These are phyloP conservation scores for Metarhizium brunneum DNA, from an alignment of 2,329 filamentous ascomycete genomes.

Conservation along the genomic window DNA sequence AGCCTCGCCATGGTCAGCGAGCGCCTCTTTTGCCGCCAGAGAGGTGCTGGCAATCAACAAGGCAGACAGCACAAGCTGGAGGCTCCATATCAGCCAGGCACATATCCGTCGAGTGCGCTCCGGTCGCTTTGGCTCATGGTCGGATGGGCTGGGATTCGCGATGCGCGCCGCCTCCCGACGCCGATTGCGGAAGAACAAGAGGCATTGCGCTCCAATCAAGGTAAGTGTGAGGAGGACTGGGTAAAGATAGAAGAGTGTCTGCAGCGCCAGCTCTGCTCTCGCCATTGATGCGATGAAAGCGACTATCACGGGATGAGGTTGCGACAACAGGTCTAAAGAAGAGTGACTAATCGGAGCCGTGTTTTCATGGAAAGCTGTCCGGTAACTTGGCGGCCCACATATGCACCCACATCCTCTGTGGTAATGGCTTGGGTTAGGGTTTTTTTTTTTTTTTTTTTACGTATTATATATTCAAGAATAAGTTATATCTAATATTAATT, in stretches of 20 bases:
- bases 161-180: constrained; percentile 11
- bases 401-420: too few species aligned
- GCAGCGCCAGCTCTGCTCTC: constrained; percentile 23
- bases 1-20: constrained; percentile 16
- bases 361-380: too few species aligned
- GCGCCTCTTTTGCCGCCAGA: constrained; percentile 21
- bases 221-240: constrained; percentile 28
- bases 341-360: too few species aligned
- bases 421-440: too few species aligned
- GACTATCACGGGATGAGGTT: neutral
- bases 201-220: constrained; percentile 25
- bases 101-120: constrained; percentile 20
- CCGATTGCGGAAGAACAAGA: constrained; percentile 26
- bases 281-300: constrained; percentile 18
- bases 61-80: constrained; percentile 23
- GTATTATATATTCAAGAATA: too few species aligned
- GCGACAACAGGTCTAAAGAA: too few species aligned
- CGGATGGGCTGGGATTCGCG: constrained; percentile 10
- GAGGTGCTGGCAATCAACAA: constrained; percentile 26
- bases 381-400: too few species aligned
- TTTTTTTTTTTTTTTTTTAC: too few species aligned
- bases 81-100: constrained; percentile 23
- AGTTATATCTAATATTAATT: too few species aligned
- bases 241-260: constrained; percentile 31
- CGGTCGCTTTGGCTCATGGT: constrained; percentile 16